Conservation (phyloP, 2,329 filamentous ascomycete genomes). For the Fusarium sp. region DNA sequence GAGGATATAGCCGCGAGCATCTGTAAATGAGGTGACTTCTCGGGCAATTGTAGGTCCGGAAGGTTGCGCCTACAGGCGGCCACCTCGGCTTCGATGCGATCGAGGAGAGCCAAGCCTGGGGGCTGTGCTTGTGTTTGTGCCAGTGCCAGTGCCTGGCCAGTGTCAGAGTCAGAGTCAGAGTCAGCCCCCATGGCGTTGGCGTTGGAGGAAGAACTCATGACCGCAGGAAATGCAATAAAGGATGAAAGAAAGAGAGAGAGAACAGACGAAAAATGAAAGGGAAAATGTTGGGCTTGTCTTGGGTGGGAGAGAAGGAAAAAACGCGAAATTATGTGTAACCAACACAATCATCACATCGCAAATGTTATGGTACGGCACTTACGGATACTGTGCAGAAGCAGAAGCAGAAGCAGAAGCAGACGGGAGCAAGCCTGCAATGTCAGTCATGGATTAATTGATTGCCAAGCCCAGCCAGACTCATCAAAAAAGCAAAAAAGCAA, state of each 20-base stretch:
- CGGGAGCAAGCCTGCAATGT: too few species aligned
- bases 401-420: too few species aligned
- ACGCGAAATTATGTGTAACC: background rate
- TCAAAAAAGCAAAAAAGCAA: background rate
- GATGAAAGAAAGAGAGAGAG: background rate
- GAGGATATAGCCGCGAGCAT: too few species aligned
- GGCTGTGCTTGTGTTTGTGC: background rate
- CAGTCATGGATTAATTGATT: background rate
- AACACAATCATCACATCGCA: background rate
- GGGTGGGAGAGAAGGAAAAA: background rate
- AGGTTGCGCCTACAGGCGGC: background rate
- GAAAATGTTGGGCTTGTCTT: background rate
- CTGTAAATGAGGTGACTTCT: too few species aligned
- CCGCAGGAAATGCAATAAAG: too few species aligned
- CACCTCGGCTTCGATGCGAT: slow-evolving; percentile 8
- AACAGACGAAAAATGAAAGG: background rate
- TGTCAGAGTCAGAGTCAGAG: too few species aligned
- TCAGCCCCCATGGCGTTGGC: background rate
- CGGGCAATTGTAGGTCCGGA: too few species aligned
- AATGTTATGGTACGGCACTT: too few species aligned
- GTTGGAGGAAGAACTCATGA: background rate
- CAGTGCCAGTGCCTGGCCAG: too few species aligned
- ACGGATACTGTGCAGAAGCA: background rate
- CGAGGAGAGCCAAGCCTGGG: background rate
- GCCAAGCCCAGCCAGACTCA: background rate